Evolutionary conservation across 352 stramenopile species (phyloP).

Genomic region (Hyaloperonospora arabidopsidis): DNA sequence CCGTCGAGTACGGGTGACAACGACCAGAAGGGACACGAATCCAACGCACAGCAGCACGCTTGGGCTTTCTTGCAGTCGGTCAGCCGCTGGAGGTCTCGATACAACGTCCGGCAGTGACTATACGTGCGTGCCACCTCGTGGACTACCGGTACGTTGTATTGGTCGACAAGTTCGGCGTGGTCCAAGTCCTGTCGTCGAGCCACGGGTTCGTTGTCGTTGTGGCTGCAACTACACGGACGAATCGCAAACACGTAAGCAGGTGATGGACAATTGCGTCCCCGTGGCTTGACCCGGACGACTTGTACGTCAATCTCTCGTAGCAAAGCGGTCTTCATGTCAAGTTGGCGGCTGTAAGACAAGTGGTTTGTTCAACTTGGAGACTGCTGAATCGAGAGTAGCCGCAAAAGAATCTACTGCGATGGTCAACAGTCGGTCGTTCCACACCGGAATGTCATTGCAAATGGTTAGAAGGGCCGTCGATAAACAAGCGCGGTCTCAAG

Average conservation of each 20-base stretch:
- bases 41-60: conserved; percentile 42
- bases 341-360: too few relatives aligned
- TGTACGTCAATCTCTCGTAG: conserved; percentile 45
- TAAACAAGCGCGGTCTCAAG: background rate
- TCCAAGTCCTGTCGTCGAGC: conserved; percentile 26
- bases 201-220: conserved; percentile 1
- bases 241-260: conserved; percentile 51
- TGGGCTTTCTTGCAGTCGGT: conserved; percentile 35
- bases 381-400: too few relatives aligned
- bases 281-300: conserved; percentile 32
- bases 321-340: conserved; percentile 33
- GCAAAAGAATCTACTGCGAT: too few relatives aligned
- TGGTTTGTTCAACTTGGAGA: too few relatives aligned
- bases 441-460: conserved; percentile 3
- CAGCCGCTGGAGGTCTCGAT: conserved; percentile 29
- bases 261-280: conserved; percentile 10
- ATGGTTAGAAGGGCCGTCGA: background rate
- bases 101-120: conserved; percentile 46
- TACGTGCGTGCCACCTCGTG: conserved; percentile 49
- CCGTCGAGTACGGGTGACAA: conserved; percentile 33
- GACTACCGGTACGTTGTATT: conserved; percentile 15
- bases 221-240: conserved; percentile 14
- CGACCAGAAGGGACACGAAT: conserved; percentile 56
- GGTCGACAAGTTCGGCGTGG: conserved; percentile 6
- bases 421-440: conserved; percentile 7